Base-by-base conservation (phyloP, 2,329 filamentous ascomycete species). In the Aspergillus caelatus region DNA sequence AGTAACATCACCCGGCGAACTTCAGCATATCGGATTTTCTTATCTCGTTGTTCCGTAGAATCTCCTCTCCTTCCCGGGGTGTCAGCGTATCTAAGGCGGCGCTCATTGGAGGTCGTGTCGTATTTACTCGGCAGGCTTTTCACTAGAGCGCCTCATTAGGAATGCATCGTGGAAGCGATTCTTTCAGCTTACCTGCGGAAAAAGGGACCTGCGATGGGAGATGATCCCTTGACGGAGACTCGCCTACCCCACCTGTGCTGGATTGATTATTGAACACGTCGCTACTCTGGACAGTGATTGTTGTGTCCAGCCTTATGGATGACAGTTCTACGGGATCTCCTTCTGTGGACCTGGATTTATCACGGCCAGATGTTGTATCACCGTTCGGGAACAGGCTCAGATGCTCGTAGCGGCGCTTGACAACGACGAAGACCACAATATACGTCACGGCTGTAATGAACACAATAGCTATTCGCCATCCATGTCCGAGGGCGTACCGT, bases 381-480 rank as follows among this genome's bases (percentile, higher is more conserved):
- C 30, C 30, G 52, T 39, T 55, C 14, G 30, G 52, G n/a, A 55
- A 55, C 4, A 36, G n/a, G n/a, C 32, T 21, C 16, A 55, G n/a
- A 55, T 55, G 52, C 32, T 21, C 10, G 21, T 55, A 55, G 11
- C 52, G 52, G 12, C 52, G 52, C 16, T 55, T 55, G n/a, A 55
- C 52, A 19, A 55, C 30, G 5, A 55, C 10, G 32, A 55, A 55
- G 52, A 55, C 52, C 30, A 55, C 30, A 19, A 55, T 36, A 19
- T 55, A 55, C n/a, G 30, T 55, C 11, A 23, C 12, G 5, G 30
- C 52, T 5, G 52, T 55, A 7, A 55, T 36, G 11, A 55, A 8
- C 2, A 55, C 52, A 55, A 55, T 55, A 2, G 16, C 52, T 12
- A 55, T 55, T 21, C 52, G n/a, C 52, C 52, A 55, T 9, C n/a